These are phyloP conservation scores for Myriosclerotinia duriaeana DNA, from an alignment of 2,329 filamentous ascomycete species.

Conservation along the genomic window DNA sequence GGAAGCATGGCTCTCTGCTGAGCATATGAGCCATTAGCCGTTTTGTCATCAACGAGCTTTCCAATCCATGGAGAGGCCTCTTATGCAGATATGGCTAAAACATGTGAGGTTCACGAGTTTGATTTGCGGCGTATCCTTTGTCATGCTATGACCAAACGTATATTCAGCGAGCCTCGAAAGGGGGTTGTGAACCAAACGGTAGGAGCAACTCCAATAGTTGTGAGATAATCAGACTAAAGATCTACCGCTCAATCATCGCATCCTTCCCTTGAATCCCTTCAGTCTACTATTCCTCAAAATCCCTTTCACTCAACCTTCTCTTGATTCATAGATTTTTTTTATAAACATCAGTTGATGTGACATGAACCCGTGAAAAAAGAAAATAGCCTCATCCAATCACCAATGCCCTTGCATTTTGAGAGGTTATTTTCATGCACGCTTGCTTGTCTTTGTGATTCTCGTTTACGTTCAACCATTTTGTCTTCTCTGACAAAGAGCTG, in stretches of 20 bases:
- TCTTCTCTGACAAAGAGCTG: neutral
- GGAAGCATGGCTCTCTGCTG: neutral
- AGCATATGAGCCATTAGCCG: constrained; percentile 33
- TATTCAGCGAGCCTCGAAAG: constrained; percentile 33
- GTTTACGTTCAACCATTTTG: too few relatives aligned
- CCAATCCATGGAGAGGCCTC: constrained; percentile 28
- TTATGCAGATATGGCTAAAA: constrained; percentile 32
- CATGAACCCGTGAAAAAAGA: neutral
- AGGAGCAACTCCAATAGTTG: too few relatives aligned
- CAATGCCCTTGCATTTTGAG: neutral
- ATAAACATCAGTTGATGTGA: neutral
- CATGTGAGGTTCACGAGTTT: constrained; percentile 25
- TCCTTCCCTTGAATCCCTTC: too few relatives aligned
- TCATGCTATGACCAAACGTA: constrained; percentile 31
- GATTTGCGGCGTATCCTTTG: constrained; percentile 30
- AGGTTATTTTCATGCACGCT: neutral
- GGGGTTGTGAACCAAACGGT: constrained; percentile 30
- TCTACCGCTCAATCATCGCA: neutral
- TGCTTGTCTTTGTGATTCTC: neutral
- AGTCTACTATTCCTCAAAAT: too few relatives aligned
- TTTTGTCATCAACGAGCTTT: constrained; percentile 30
- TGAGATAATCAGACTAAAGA: too few relatives aligned
- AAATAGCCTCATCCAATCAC: neutral
- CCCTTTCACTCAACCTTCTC: too few relatives aligned
- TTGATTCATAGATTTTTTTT: too few relatives aligned